These are phyloP conservation scores for Pythium utonaiense DNA, from an alignment of 352 stramenopile genomes.

Conservation along the genomic window DNA sequence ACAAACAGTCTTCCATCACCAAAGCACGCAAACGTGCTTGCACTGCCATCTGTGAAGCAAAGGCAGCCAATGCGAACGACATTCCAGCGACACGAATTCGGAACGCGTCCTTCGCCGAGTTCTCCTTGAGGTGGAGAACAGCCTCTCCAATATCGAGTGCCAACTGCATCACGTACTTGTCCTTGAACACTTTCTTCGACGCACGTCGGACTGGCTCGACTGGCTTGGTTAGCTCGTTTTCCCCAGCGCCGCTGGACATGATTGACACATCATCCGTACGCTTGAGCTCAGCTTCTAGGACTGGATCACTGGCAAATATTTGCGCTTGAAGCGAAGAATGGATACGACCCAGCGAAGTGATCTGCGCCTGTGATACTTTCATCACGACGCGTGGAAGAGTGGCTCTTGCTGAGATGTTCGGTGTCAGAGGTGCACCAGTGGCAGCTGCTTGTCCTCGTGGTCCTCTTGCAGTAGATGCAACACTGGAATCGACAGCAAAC, in stretches of 20 bases:
- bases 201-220: neutral
- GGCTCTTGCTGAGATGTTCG: slow-evolving; percentile 33
- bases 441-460: neutral
- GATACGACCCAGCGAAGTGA: slow-evolving; percentile 47
- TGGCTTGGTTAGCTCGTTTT: too few relatives aligned
- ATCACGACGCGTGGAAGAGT: slow-evolving; percentile 39
- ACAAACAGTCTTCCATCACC: slow-evolving; percentile 70
- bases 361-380: slow-evolving; percentile 47
- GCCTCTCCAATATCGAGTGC: slow-evolving; percentile 48
- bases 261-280: neutral
- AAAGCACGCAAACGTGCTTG: slow-evolving; percentile 51
- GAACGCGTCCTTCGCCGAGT: slow-evolving; percentile 45
- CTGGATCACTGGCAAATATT: neutral
- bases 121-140: slow-evolving; percentile 53
- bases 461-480: slow-evolving; percentile 6
- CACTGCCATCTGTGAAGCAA: slow-evolving; percentile 43
- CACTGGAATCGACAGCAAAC: slow-evolving; percentile 47
- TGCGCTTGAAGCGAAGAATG: slow-evolving; percentile 47
- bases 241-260: neutral
- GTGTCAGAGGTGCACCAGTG: slow-evolving; percentile 1
- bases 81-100: slow-evolving; percentile 40
- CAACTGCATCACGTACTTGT: slow-evolving; percentile 52
- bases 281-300: slow-evolving; percentile 1
- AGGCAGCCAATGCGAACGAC: slow-evolving; percentile 42
- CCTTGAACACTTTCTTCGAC: slow-evolving; percentile 8